These are phyloP conservation scores for Basidiobolus meristosporus DNA, from an alignment of 371 early-diverging fungal genomes.

Conservation along the genomic window DNA sequence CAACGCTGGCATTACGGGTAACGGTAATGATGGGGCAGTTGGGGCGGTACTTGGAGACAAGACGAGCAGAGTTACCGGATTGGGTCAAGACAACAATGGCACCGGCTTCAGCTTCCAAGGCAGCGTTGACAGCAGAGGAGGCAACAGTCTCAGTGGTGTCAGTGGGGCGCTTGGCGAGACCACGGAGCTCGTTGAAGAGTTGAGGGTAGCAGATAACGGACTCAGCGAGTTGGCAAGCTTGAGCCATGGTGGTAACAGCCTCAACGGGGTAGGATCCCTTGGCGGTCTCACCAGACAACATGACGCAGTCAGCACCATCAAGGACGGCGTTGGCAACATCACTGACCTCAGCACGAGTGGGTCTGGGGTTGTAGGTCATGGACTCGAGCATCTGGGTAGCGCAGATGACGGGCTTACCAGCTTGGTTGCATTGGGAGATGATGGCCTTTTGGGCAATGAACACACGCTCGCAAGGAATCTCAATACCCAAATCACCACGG, in stretches of 20 bases:
- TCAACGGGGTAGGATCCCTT: constrained; percentile 72
- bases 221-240: constrained; percentile 56
- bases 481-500: constrained; percentile 96
- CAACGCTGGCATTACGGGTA: constrained; percentile 65
- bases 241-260: constrained; percentile 55
- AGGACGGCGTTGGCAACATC: no score
- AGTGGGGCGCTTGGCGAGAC: constrained; percentile 49
- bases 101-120: no score
- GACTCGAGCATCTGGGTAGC: constrained; percentile 99
- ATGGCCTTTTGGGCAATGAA: constrained; percentile 96
- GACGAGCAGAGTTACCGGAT: constrained; percentile 70
- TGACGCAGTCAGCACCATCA: constrained; percentile 98
- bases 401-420: constrained; percentile 91
- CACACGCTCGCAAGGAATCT: constrained; percentile 82
- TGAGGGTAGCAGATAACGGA: constrained; percentile 56
- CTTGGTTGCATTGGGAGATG: constrained; percentile 80
- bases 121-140: constrained; percentile 76
- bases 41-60: constrained; percentile 91
- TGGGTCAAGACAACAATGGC: constrained; percentile 43
- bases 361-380: constrained; percentile 89
- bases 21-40: constrained; percentile 79
- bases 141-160: constrained; percentile 85
- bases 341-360: constrained; percentile 97
- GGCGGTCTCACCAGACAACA: constrained; percentile 98
- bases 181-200: constrained; percentile 60